Percentiles rank a stretch among this genome's conserved stretches.
Evolutionary conservation across 768 basidiomycete species (phyloP).

Genomic region (Trametes punicea): DNA sequence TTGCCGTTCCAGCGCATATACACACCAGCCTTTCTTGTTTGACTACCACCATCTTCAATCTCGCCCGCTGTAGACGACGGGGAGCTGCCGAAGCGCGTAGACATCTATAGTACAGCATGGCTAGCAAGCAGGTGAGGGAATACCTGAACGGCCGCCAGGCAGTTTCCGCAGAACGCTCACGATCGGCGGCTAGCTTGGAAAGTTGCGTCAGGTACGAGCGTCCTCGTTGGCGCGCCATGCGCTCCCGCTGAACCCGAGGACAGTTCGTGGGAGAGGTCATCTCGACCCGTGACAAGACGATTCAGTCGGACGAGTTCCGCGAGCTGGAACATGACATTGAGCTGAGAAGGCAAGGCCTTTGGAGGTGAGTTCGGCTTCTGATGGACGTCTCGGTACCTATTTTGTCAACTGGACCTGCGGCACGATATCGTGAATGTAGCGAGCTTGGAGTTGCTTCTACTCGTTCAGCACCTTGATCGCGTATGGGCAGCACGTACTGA

Average conservation of each 20-base stretch:
- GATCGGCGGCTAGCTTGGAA: conserved; percentile 56
- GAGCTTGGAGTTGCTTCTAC: too few species aligned
- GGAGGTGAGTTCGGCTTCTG: conserved; percentile 48
- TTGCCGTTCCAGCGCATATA: conserved; percentile 11
- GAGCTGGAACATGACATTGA: conserved; percentile 86
- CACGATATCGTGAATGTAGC: too few species aligned
- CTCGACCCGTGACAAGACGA: conserved; percentile 76
- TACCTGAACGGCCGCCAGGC: not conserved
- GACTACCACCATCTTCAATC: not conserved
- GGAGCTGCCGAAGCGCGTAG: not conserved
- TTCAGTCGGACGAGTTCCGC: conserved; percentile 72
- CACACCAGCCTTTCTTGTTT: not conserved
- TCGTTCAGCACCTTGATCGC: too few species aligned
- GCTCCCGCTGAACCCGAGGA: conserved; percentile 2
- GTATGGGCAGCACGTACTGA: too few species aligned
- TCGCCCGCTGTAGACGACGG: not conserved
- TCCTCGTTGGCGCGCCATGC: conserved; percentile 7
- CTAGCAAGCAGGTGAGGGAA: conserved; percentile 57
- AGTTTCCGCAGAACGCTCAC: not conserved
- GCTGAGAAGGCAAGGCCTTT: conserved; percentile 66
- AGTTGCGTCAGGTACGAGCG: conserved; percentile 64
- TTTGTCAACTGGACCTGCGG: too few species aligned
- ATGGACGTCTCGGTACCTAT: not conserved
- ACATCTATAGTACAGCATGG: conserved; percentile 39
- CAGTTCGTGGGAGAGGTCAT: conserved; percentile 93